Percentiles rank a stretch among this genome's conserved stretches.
Conservation (phyloP, 2,329 filamentous ascomycete genomes). For the Tolypocladium album region DNA sequence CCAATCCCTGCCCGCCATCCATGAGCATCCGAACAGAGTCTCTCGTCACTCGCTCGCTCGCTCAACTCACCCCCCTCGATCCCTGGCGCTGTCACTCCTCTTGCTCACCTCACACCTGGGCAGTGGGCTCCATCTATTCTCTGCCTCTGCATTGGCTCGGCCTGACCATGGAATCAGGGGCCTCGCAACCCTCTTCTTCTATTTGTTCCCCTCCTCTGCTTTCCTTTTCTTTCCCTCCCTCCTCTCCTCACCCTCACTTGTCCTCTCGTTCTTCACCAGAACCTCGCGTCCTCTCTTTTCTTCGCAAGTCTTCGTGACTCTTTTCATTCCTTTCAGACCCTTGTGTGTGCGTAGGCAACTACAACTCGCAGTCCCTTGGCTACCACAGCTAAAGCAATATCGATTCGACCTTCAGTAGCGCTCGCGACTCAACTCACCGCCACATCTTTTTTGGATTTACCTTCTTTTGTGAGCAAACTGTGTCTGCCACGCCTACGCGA, state of each 20-base stretch:
- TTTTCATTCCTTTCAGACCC: neutral
- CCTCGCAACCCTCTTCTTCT: neutral
- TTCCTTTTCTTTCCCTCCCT: constrained; percentile 3
- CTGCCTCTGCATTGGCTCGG: neutral
- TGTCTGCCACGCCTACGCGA: constrained; percentile 17
- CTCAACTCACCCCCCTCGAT: neutral
- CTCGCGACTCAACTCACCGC: neutral
- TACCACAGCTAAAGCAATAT: neutral
- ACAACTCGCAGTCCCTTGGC: neutral
- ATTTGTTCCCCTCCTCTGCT: neutral
- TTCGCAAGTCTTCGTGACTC: constrained; percentile 1
- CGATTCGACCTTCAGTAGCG: constrained; percentile 1
- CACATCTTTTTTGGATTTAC: constrained; percentile 2
- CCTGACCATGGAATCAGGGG: neutral
- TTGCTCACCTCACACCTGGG: neutral
- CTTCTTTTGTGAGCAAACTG: constrained; percentile 21
- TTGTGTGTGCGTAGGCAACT: neutral
- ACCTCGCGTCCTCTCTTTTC: neutral
- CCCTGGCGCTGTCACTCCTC: neutral
- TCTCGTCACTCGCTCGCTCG: neutral
- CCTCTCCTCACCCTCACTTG: constrained; percentile 4
- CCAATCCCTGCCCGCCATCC: neutral
- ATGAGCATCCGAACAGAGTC: neutral
- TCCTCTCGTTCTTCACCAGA: constrained; percentile 10
- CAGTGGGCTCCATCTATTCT: neutral